A percentile compares a stretch with the other conserved stretches of the same genome.
Evolutionary conservation across 1,284 basidiomycete species (phyloP).

Genomic region (Sparassis latifolia): DNA sequence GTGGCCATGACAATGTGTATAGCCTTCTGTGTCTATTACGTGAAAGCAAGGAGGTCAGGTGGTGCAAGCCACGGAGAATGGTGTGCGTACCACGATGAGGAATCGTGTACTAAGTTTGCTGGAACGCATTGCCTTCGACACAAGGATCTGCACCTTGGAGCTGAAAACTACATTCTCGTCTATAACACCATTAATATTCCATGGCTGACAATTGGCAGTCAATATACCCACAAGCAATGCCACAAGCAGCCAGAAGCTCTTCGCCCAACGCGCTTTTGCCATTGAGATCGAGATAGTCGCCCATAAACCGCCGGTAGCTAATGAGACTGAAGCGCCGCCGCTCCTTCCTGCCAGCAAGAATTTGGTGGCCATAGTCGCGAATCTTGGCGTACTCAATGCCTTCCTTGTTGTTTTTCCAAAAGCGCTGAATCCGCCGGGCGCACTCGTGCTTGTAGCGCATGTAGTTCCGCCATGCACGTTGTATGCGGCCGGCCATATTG

Average conservation of each 20-base stretch:
- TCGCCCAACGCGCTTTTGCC: slow-evolving; percentile 77
- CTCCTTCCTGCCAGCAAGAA: slow-evolving; percentile 91
- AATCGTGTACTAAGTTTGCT: slow-evolving; percentile 92
- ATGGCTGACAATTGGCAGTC: neutral
- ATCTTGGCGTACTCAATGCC: slow-evolving; percentile 82
- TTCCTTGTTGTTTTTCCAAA: slow-evolving; percentile 99
- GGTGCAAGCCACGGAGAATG: no score
- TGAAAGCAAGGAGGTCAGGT: neutral
- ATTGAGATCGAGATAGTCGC: slow-evolving; percentile 93
- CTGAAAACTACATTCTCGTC: slow-evolving; percentile 85
- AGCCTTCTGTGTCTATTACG: slow-evolving; percentile 79
- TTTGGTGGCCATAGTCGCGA: slow-evolving; percentile 91
- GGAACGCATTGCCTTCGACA: slow-evolving; percentile 84
- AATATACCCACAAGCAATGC: slow-evolving; percentile 59
- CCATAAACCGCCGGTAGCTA: slow-evolving; percentile 92
- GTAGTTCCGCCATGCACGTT: slow-evolving; percentile 95
- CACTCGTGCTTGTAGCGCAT: slow-evolving; percentile 94
- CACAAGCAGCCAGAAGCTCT: slow-evolving; percentile 71
- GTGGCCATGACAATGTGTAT: slow-evolving; percentile 78
- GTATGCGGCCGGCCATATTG: slow-evolving; percentile 97
- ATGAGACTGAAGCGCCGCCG: slow-evolving; percentile 89
- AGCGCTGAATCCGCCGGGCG: slow-evolving; percentile 91
- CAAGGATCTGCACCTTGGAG: slow-evolving; percentile 77
- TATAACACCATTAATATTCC: slow-evolving; percentile 17
- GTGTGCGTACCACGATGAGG: slow-evolving; percentile 71